Base-by-base conservation (phyloP, 2,329 filamentous ascomycete species). In the Talaromyces atroroseus region DNA sequence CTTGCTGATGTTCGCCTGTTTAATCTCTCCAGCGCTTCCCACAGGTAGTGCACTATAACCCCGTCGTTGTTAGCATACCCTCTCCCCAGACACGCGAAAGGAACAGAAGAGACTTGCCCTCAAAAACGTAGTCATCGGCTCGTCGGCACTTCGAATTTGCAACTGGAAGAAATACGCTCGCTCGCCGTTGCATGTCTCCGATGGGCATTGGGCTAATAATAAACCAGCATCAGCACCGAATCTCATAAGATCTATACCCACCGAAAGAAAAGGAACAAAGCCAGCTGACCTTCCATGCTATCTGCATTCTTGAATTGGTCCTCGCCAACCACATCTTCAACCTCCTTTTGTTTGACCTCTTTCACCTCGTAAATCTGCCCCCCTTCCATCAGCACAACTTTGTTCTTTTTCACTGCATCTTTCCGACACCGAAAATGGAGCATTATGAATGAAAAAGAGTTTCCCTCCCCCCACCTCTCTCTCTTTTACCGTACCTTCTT, bases 81-180 rank as follows among this genome's bases (percentile, higher is more conserved):
- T n/a, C n/a, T n/a, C 20, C 20, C 44, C 18, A 12, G 12, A 26
- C 52, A 29, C 1, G 5, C 2, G 8, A 34, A 10, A 54, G 2
- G 40, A 38, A 14, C 1, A 42, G 18, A 45, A 24, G 4, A 8
- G 45, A 51, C 58, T n/a, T 16, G 90, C 88, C 83, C 91, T 94
- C 76, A 87, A 95, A 75, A 97, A 97, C 59, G 86, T 92, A 63
- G 94, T 99, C 89, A 96, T 96, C 59, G 94, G 94, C 80, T 99
- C 94, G 76, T 99, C 94, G 52, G 94, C 94, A 79, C 90, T 95
- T 65, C 94, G 86, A 75, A 97, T 97, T 81, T 99, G 94, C 65
- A 97, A 85, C 79, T 96, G 90, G 78, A 92, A 95, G 78, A 92
- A 97, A 61, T 92, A 95, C 3, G 94, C 94, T 76, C 90, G 85